phyloP scores from a whole-genome alignment of 1,284 basidiomycete genomes.

The Marasmius sp. region DNA sequence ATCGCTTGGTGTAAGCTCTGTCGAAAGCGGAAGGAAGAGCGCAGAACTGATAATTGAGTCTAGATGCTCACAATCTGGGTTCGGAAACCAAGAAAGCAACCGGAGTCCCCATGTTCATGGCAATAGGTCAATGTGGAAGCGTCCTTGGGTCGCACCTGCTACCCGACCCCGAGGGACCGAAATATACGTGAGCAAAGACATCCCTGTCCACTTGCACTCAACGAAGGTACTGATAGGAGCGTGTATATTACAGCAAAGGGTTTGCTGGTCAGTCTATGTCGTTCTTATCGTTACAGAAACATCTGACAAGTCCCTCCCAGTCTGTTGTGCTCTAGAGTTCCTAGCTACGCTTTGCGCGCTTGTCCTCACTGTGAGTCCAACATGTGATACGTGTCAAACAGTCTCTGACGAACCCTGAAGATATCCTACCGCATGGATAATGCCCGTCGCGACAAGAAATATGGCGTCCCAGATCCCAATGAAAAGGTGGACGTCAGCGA shows the following conservation, averaged over 20 bases:
- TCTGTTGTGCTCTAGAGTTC: slow-evolving; percentile 57
- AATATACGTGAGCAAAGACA: slow-evolving; percentile 50
- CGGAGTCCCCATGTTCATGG: slow-evolving; percentile 73
- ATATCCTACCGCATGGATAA: slow-evolving; percentile 66
- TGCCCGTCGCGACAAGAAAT: slow-evolving; percentile 48
- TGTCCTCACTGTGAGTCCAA: slow-evolving; percentile 48
- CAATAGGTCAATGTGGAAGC: slow-evolving; percentile 74
- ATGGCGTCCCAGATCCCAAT: slow-evolving; percentile 51
- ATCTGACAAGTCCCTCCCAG: slow-evolving; percentile 27
- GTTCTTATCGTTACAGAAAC: not conserved
- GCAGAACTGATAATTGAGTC: not conserved
- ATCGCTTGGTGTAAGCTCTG: slow-evolving; percentile 69
- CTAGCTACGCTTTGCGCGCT: slow-evolving; percentile 54
- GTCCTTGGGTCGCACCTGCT: slow-evolving; percentile 73
- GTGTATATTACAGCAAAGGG: slow-evolving; percentile 47
- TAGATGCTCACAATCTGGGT: slow-evolving; percentile 73
- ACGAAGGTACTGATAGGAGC: not conserved
- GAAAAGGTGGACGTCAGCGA: slow-evolving; percentile 63
- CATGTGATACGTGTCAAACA: not conserved
- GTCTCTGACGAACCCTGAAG: slow-evolving; percentile 29
- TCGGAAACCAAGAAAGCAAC: slow-evolving; percentile 78
- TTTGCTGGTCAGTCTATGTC: slow-evolving; percentile 48
- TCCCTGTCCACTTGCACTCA: not conserved
- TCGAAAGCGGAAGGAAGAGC: not conserved
- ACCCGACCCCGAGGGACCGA: slow-evolving; percentile 61